Evolutionary conservation across 2,329 filamentous ascomycete species (phyloP), one percentile per base, ranked within the genome.

Genomic region (Fusarium algeriense): DNA sequence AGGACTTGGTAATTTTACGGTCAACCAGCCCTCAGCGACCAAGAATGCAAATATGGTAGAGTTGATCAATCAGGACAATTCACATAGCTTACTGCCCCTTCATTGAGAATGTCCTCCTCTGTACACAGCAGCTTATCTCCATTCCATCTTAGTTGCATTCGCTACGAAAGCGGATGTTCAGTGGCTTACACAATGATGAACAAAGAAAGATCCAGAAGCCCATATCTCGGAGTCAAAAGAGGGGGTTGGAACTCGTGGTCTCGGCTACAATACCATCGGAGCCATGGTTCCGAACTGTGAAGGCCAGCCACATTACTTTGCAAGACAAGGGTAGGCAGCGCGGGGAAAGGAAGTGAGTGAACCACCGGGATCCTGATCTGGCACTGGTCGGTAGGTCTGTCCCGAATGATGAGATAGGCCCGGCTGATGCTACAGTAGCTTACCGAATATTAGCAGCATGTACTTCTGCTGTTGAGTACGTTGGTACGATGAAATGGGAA

Each of bases 241-340:
- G 23, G 35, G 19, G 23, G 23, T 23, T 20, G 19, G 19, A 20
- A 0, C 34, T 17, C 19, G 19, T 17, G 49, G 38, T 20, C 14
- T 13, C 14, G 5, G 19, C 7, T 53, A 9, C 5, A 1, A 17
- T 7, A 1, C 1, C 19, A 7, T 41, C 49, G 49, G 49, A 17
- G 7, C 1, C 0, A 53, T 41, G 19, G 19, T 5, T 41, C 49
- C 35, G 49, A 30, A 5, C 2, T 13, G 0, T 3, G 8, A 40
- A 1, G 5, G 19, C 19, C 23, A 30, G 35, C 35, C 19, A 41
- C 23, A 20, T 20, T 23, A 53, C 38, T 13, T 53, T 17, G 13
- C 2, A 0, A 0, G 5, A 9, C 19, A 20, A 5, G 35, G 23
- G 23, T 30, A 17, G 10, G 17, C 1, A 7, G 9, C 2, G 49